These are phyloP conservation scores for Yamadazyma taylorii DNA, from an alignment of 1,139 yeast genomes.

Conservation along the genomic window DNA sequence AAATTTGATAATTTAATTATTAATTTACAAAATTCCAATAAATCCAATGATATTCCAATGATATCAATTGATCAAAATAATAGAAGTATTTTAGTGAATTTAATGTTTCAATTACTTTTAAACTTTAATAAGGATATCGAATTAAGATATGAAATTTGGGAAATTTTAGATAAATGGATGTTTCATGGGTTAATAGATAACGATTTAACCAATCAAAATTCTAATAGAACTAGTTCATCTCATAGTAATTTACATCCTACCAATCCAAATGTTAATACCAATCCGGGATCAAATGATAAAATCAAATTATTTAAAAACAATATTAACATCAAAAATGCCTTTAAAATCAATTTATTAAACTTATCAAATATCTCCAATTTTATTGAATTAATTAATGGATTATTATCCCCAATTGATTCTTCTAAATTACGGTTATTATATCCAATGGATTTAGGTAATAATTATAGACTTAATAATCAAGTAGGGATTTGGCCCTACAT, in stretches of 20 bases:
- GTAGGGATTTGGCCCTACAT: conserved; percentile 80
- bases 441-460: conserved; percentile 64
- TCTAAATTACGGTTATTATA: conserved; percentile 48
- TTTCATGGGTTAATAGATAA: conserved; percentile 39
- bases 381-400: conserved; percentile 45
- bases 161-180: conserved; percentile 70
- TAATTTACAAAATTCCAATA: conserved; percentile 16
- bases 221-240: conserved; percentile 9
- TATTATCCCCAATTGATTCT: conserved; percentile 28
- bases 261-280: too few species aligned
- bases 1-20: conserved; percentile 41
- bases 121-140: conserved; percentile 39
- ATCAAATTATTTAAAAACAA: conserved; percentile 25
- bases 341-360: conserved; percentile 33
- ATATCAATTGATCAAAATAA: conserved; percentile 34
- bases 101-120: conserved; percentile 45
- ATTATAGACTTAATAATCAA: conserved; percentile 49
- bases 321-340: conserved; percentile 35
- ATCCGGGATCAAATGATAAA: conserved; percentile 6
- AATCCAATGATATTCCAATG: conserved; percentile 25
- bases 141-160: conserved; percentile 62
- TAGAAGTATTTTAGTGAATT: conserved; percentile 35
- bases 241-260: not conserved
- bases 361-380: conserved; percentile 66
- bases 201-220: conserved; percentile 6